Evolutionary conservation across 495 filamentous ascomycete genomes (phyloP).

Genomic region (Penicillium paradoxum): DNA sequence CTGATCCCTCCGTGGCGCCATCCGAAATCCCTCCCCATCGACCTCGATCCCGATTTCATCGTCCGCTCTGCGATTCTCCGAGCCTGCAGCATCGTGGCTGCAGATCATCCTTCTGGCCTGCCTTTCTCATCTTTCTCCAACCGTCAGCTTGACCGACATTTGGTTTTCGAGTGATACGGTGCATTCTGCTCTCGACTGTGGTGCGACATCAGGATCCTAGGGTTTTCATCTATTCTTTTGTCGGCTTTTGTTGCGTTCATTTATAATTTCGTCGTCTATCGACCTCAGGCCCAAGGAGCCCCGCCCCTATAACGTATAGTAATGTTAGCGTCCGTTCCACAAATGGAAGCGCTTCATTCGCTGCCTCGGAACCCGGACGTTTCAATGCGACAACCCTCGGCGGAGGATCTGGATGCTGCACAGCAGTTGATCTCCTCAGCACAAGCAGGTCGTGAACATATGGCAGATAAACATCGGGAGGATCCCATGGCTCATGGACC

Average conservation of each 20-base stretch:
- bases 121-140: slow-evolving; percentile 18
- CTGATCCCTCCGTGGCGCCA: background rate
- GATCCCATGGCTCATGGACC: slow-evolving; percentile 12
- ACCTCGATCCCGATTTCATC: background rate
- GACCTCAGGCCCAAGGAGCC: background rate
- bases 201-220: slow-evolving; percentile 29
- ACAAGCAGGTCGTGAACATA: slow-evolving; percentile 39
- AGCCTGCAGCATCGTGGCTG: slow-evolving; percentile 16
- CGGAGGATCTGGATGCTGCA: slow-evolving; percentile 44
- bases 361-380: slow-evolving; percentile 29
- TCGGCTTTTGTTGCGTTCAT: slow-evolving; percentile 20
- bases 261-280: background rate
- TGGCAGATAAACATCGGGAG: slow-evolving; percentile 27
- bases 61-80: slow-evolving; percentile 11
- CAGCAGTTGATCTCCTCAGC: slow-evolving; percentile 46
- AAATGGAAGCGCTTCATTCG: slow-evolving; percentile 42
- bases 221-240: slow-evolving; percentile 9
- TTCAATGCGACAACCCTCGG: slow-evolving; percentile 39
- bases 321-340: slow-evolving; percentile 39
- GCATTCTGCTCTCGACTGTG: slow-evolving; percentile 35
- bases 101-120: slow-evolving; percentile 9
- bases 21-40: background rate
- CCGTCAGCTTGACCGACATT: slow-evolving; percentile 42
- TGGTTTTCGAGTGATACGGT: slow-evolving; percentile 35
- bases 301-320: slow-evolving; percentile 16